These are phyloP conservation scores for Pseudonitzschia pungens DNA, from an alignment of 108 stramenopile species.

Conservation along the genomic window DNA sequence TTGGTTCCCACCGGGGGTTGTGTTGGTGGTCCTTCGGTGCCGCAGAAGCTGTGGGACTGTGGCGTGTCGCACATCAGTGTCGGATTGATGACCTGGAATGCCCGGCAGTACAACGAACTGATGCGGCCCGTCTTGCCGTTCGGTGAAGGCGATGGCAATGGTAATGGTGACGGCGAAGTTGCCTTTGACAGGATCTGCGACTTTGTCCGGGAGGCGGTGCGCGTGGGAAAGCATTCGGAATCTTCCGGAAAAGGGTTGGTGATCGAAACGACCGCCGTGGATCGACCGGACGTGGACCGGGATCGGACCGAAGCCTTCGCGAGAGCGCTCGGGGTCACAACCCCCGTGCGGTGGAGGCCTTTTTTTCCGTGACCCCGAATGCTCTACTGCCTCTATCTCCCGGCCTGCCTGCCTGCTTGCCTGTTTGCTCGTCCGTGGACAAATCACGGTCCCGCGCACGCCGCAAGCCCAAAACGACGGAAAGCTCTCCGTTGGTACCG, in stretches of 20 bases:
- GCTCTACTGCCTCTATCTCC: no score
- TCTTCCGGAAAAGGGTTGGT: conserved; percentile 19
- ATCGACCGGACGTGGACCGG: conserved; percentile 63
- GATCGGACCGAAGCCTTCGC: conserved; percentile 35
- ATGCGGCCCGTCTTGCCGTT: conserved; percentile 29
- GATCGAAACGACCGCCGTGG: conserved; percentile 69
- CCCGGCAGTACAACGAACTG: conserved; percentile 39
- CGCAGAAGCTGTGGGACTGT: conserved; percentile 10
- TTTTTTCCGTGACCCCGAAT: conserved; percentile 32
- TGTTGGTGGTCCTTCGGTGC: background rate
- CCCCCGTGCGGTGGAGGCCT: conserved; percentile 49
- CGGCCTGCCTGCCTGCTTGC: no score
- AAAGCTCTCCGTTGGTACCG: no score
- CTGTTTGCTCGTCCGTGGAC: no score
- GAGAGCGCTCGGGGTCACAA: conserved; percentile 29
- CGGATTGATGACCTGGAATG: conserved; percentile 45
- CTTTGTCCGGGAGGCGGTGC: conserved; percentile 47
- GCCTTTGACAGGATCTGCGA: conserved; percentile 54
- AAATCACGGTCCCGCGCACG: no score
- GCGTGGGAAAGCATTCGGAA: conserved; percentile 18
- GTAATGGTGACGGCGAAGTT: background rate
- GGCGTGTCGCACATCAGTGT: conserved; percentile 42
- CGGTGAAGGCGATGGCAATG: conserved; percentile 17
- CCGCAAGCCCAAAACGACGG: no score
- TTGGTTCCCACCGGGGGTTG: conserved; percentile 6